Evolutionary conservation across 1,284 basidiomycete genomes (phyloP).

Genomic region (Inonotus hispidus): DNA sequence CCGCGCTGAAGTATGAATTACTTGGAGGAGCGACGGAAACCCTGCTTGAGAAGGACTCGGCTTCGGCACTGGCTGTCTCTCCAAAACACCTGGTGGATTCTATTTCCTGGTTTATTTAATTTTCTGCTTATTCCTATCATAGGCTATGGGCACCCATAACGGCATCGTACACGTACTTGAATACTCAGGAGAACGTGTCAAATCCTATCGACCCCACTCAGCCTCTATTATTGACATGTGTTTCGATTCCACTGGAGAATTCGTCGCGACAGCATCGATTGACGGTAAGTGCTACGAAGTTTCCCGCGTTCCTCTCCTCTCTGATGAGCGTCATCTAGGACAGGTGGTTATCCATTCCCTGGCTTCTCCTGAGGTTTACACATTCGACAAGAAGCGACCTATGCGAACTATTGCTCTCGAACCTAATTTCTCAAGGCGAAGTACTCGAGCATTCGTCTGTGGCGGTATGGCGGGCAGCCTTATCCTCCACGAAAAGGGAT

Average conservation of each 20-base stretch:
- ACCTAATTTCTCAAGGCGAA: constrained; percentile 82
- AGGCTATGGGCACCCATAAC: constrained; percentile 88
- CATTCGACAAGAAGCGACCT: constrained; percentile 90
- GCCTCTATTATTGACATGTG: constrained; percentile 85
- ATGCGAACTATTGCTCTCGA: constrained; percentile 89
- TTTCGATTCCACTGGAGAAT: constrained; percentile 84
- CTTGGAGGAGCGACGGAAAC: constrained; percentile 72
- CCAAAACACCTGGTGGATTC: constrained; percentile 65
- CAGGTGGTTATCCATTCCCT: constrained; percentile 88
- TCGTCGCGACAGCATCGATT: constrained; percentile 89
- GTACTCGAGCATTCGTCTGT: constrained; percentile 83
- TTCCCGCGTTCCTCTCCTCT: neutral
- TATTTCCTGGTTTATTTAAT: neutral
- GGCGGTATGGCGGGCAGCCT: constrained; percentile 91
- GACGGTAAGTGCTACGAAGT: constrained; percentile 61
- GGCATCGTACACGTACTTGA: constrained; percentile 89
- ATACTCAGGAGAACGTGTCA: constrained; percentile 76
- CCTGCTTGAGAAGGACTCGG: constrained; percentile 85
- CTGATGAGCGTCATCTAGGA: constrained; percentile 41
- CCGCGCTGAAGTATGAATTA: constrained; percentile 85
- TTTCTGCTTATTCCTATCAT: constrained; percentile 10
- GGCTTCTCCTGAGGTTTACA: constrained; percentile 76
- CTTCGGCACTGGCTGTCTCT: constrained; percentile 76
- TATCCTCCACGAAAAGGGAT: constrained; percentile 88
- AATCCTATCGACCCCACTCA: constrained; percentile 89